phyloP scores from a whole-genome alignment of 192 early-diverging fungal genomes.

The Funneliformis mosseae region DNA sequence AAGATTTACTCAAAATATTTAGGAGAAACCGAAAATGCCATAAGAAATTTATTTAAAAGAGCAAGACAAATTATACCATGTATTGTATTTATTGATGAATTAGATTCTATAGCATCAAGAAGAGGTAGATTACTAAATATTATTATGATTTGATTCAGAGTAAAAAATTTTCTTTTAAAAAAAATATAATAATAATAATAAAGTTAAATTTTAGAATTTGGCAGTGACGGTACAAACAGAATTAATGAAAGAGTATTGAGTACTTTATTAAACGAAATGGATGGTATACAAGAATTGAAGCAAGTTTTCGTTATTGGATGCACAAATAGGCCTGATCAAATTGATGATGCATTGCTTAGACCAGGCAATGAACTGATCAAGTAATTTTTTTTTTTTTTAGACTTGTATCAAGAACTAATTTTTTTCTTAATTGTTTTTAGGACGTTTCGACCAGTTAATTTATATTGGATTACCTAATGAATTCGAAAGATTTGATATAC shows the following conservation, averaged over 20 bases:
- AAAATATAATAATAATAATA: not conserved
- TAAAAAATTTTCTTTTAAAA: not conserved
- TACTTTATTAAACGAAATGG: conserved; percentile 97
- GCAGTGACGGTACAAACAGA: conserved; percentile 65
- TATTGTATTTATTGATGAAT: conserved; percentile 92
- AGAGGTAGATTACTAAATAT: conserved; percentile 56
- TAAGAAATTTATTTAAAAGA: conserved; percentile 83
- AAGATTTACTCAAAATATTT: conserved; percentile 96
- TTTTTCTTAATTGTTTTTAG: conserved; percentile 45
- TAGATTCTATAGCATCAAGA: conserved; percentile 88
- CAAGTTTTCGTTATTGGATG: conserved; percentile 89
- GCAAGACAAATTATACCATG: conserved; percentile 87
- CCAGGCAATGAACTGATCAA: conserved; percentile 57
- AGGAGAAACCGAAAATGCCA: conserved; percentile 83
- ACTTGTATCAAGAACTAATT: not conserved
- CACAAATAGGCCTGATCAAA: conserved; percentile 84
- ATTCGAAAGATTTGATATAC: conserved; percentile 69
- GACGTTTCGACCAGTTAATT: conserved; percentile 86
- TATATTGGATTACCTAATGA: conserved; percentile 63
- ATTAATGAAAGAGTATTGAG: conserved; percentile 90
- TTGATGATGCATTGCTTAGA: conserved; percentile 83
- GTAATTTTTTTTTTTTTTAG: not conserved
- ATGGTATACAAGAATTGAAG: conserved; percentile 86
- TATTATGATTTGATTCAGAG: not conserved
- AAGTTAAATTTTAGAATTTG: conserved; percentile 41